These are phyloP conservation scores for Taxillus chinensis DNA, from an alignment of 164 flowering plant species.

Conservation along the genomic window DNA sequence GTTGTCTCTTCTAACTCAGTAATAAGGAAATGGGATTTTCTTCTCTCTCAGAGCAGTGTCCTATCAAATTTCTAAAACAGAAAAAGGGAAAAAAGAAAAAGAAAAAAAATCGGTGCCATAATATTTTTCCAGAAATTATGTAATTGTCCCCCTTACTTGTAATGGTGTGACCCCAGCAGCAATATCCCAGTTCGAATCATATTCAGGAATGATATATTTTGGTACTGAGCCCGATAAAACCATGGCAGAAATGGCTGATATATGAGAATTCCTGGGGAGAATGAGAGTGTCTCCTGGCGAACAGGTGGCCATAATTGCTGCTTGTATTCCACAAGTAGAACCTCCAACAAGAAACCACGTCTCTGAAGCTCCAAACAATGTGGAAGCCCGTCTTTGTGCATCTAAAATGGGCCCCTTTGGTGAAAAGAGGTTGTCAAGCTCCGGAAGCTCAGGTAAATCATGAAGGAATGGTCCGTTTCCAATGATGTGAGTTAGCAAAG, in stretches of 20 bases:
- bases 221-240: conserved; percentile 43
- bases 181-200: conserved; percentile 36
- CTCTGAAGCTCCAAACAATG: conserved; percentile 42
- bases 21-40: too few relatives aligned
- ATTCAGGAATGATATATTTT: conserved; percentile 36
- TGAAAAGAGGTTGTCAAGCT: conserved; percentile 43
- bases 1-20: too few relatives aligned
- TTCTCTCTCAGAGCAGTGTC: too few relatives aligned
- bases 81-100: too few relatives aligned
- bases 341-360: conserved; percentile 63
- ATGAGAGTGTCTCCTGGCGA: conserved; percentile 42
- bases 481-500: conserved; percentile 28
- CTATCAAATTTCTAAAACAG: too few relatives aligned
- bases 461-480: conserved; percentile 32
- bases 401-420: conserved; percentile 38
- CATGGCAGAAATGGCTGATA: conserved; percentile 45
- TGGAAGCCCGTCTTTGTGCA: conserved; percentile 38
- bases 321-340: conserved; percentile 50
- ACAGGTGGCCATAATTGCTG: conserved; percentile 52
- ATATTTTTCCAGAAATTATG: too few relatives aligned
- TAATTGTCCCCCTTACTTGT: conserved; percentile 16
- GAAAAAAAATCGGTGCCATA: too few relatives aligned
- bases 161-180: conserved; percentile 30
- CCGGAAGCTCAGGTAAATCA: conserved; percentile 46
- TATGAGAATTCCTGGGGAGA: conserved; percentile 40